Evolutionary conservation across 495 filamentous ascomycete species (phyloP).

Genomic region (Melanomma pulvis-pyrius): DNA sequence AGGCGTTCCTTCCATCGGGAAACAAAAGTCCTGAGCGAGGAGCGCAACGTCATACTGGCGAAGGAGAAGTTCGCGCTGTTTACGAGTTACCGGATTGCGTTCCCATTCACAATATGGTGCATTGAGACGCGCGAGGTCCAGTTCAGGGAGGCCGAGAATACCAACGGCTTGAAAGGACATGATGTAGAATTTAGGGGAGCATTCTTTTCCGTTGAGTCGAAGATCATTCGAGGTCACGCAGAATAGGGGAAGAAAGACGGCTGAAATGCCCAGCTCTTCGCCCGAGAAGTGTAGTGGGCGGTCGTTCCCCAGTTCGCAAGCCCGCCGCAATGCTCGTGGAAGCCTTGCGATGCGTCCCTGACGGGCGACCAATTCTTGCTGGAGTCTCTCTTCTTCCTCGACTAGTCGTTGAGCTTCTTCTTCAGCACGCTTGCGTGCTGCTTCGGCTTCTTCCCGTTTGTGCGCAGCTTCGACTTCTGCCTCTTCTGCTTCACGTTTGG

Average conservation of each 20-base stretch:
- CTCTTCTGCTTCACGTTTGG: conserved; percentile 6
- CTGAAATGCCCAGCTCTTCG: conserved; percentile 39
- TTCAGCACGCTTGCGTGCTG: conserved; percentile 27
- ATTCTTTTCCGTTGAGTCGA: conserved; percentile 5
- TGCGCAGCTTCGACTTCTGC: conserved; percentile 35
- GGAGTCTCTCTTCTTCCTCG: conserved; percentile 32
- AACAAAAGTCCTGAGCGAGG: conserved; percentile 37
- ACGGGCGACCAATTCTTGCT: conserved; percentile 31
- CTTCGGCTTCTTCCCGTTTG: conserved; percentile 37
- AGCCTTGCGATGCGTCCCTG: conserved; percentile 34
- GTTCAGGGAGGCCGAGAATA: conserved; percentile 42
- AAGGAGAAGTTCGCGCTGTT: conserved; percentile 33
- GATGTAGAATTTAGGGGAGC: conserved; percentile 31
- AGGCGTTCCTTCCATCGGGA: conserved; percentile 31
- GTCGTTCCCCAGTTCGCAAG: conserved; percentile 31
- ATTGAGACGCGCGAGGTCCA: conserved; percentile 31
- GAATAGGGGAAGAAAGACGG: conserved; percentile 40
- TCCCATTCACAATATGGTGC: conserved; percentile 32
- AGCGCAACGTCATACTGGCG: conserved; percentile 34
- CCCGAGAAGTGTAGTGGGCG: conserved; percentile 36
- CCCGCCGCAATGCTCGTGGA: conserved; percentile 33
- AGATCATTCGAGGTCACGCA: conserved; percentile 29
- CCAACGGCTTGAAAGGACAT: conserved; percentile 43
- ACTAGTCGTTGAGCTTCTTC: conserved; percentile 26
- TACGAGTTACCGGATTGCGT: conserved; percentile 16